Evolutionary conservation across 2,329 filamentous ascomycete species (phyloP).

Genomic region (Sporothrix sp.): DNA sequence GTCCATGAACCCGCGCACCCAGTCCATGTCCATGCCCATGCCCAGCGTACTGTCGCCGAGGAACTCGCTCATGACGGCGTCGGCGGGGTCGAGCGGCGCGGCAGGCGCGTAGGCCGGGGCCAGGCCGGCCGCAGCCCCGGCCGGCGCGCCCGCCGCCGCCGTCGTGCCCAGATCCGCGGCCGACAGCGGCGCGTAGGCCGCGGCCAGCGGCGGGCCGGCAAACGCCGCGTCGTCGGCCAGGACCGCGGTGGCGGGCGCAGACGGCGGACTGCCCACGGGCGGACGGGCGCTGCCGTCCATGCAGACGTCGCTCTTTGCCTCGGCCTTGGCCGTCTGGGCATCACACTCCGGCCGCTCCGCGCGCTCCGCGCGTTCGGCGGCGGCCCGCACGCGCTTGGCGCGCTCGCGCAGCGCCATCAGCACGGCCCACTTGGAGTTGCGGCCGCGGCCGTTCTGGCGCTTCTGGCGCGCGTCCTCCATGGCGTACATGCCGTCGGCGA

Average conservation of each 20-base stretch:
- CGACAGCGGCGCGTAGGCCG: too few relatives aligned
- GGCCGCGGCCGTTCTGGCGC: conserved; percentile 7
- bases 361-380: not conserved
- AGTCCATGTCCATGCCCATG: conserved; percentile 9
- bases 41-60: conserved; percentile 7
- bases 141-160: too few relatives aligned
- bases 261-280: too few relatives aligned
- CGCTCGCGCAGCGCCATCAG: conserved; percentile 25
- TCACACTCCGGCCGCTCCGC: not conserved
- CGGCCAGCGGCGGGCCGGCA: too few relatives aligned
- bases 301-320: not conserved
- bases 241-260: too few relatives aligned
- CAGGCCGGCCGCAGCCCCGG: too few relatives aligned
- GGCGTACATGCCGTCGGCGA: conserved; percentile 19
- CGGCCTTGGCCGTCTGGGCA: not conserved
- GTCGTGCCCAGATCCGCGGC: too few relatives aligned
- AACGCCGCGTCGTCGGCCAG: too few relatives aligned
- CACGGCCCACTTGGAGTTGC: conserved; percentile 24
- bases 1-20: conserved; percentile 15
- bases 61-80: conserved; percentile 11
- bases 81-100: not conserved
- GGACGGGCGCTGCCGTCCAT: not conserved
- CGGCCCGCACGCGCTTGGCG: conserved; percentile 20
- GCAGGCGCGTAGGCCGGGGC: not conserved
- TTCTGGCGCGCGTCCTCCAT: conserved; percentile 10